Base-by-base conservation (phyloP, 2,329 filamentous ascomycete species). In the Phyllachora maydis region DNA sequence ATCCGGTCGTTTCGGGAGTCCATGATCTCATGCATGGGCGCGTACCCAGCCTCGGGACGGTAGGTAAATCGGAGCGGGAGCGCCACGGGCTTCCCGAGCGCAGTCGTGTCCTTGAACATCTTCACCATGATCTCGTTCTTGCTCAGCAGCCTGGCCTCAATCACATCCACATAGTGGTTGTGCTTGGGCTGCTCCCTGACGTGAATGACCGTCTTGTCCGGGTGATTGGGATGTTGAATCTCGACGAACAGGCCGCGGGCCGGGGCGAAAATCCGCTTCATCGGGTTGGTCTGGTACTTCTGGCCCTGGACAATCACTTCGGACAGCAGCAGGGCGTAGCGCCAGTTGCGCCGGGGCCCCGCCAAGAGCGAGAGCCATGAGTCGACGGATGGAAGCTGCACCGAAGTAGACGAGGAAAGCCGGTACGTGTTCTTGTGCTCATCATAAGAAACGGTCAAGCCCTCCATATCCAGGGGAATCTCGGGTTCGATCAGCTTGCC, bases 21-120 rank as follows among this genome's bases (percentile, higher is more conserved):
- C 88, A 98, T 98, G 32, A 95, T 76, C 49, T 98, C 88, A 30
- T 75, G 75, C 35, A 98, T 92, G 11, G 88, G 88, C n/a, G 90
- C 85, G 44, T 93, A 98, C 15, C 88, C 88, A 27, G 81, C 75
- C 49, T 95, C 85, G 2, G 88, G 88, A 43, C 83, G 78, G 52
- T 98, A 98, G 4, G 66, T 79, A 56, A 95, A 95, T 43, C 72
- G 68, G 34, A 98, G 69, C 12, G 78, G 74, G 28, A 98, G 55
- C 12, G 81, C 65, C n/a, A 81, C 73, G 8, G 85, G 65, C 43
- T 74, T 71, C 33, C 77, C 75, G 23, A 88, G 65, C 8, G 78
- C 83, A 19, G 79, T 93, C 25, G 83, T 76, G 21, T 90, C 78
- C 54, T 98, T 92, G 46, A 88, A 81, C 60, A 98, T 65, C 43